A percentile compares a stretch with the other conserved stretches of the same genome.
Conservation (phyloP, 2,329 filamentous ascomycete species). For the Xylaria sp. region DNA sequence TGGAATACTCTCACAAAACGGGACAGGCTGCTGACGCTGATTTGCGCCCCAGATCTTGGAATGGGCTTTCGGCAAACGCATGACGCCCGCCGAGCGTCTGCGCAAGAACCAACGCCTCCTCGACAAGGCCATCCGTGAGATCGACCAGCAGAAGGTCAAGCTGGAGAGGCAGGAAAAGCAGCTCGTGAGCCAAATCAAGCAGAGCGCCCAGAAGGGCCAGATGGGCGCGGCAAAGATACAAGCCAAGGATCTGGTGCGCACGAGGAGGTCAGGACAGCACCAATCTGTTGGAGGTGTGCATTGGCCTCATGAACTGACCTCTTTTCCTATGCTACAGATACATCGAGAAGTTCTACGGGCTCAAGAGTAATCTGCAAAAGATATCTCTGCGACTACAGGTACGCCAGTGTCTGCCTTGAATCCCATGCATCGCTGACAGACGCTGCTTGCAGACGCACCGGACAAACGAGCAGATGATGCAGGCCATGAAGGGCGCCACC, state of each 20-base stretch:
- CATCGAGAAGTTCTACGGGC: constrained; percentile 97
- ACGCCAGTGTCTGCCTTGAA: constrained; percentile 42
- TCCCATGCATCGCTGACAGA: constrained; percentile 13
- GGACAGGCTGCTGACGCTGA: constrained; percentile 16
- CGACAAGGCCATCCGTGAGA: constrained; percentile 95
- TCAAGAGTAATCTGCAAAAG: constrained; percentile 96
- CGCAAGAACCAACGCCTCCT: constrained; percentile 95
- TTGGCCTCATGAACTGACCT: constrained; percentile 3
- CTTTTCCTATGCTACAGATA: constrained; percentile 65
- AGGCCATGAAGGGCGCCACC: constrained; percentile 98
- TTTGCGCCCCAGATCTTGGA: constrained; percentile 80
- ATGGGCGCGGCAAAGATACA: constrained; percentile 99
- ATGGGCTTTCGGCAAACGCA: constrained; percentile 99
- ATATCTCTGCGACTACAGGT: constrained; percentile 96
- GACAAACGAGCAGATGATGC: constrained; percentile 99
- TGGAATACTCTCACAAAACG: not conserved
- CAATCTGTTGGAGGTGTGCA: not conserved
- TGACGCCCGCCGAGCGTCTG: constrained; percentile 92
- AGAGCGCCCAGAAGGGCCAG: constrained; percentile 96
- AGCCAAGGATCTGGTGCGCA: constrained; percentile 94
- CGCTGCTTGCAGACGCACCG: constrained; percentile 78
- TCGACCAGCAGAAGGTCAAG: constrained; percentile 94
- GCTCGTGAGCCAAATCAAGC: constrained; percentile 94
- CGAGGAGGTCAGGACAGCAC: constrained; percentile 70
- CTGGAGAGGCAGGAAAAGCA: constrained; percentile 99